Conservation (phyloP, 441 rosid species). For the Jatropha podagrica region DNA sequence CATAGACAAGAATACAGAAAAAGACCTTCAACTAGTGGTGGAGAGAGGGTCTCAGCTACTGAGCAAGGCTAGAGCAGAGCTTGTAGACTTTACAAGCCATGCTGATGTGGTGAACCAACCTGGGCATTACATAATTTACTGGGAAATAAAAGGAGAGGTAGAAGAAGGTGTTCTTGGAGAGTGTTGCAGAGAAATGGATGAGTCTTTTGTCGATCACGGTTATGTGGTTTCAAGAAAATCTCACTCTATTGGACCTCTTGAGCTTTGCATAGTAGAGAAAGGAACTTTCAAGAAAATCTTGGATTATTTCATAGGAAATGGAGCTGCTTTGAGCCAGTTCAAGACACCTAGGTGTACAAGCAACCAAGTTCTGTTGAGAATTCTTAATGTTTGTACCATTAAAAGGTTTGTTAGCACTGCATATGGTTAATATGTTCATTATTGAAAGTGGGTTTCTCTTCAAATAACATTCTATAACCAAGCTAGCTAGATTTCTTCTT, state of each 20-base stretch:
- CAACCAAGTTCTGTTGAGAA: constrained; percentile 51
- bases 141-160: constrained; percentile 83
- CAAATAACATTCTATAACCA: no score
- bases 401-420: constrained; percentile 65
- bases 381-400: constrained; percentile 57
- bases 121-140: constrained; percentile 84
- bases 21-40: constrained; percentile 76
- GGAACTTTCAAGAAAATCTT: constrained; percentile 75
- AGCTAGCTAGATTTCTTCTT: no score
- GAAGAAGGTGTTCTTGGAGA: constrained; percentile 57
- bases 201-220: constrained; percentile 71
- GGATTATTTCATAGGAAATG: constrained; percentile 64
- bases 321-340: constrained; percentile 80
- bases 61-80: constrained; percentile 50
- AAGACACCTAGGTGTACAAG: constrained; percentile 91
- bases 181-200: constrained; percentile 75
- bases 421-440: constrained; percentile 23
- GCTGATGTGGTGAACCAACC: constrained; percentile 54
- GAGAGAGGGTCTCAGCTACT: constrained; percentile 58
- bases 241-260: constrained; percentile 73
- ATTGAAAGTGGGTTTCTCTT: background rate
- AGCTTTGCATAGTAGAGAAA: constrained; percentile 65
- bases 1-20: constrained; percentile 92
- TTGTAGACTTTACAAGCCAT: constrained; percentile 85
- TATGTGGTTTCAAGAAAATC: constrained; percentile 73